phyloP scores from a whole-genome alignment of 2,329 filamentous ascomycete genomes.

The Colletotrichum gigasporum region DNA sequence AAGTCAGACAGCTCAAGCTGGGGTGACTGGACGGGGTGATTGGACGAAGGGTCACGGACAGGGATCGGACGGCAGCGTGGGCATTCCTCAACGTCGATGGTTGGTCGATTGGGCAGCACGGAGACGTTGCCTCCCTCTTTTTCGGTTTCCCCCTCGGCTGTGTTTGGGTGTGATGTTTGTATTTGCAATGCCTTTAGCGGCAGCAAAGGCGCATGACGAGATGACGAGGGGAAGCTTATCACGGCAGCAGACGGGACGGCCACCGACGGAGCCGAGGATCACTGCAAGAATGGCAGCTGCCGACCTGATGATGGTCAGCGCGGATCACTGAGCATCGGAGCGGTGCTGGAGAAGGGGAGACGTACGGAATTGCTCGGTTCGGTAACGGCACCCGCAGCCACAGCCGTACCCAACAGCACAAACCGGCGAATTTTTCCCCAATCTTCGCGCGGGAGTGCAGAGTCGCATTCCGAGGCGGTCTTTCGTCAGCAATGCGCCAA shows the following conservation, averaged over 20 bases:
- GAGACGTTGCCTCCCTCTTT: not conserved
- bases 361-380: slow-evolving; percentile 26
- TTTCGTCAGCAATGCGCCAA: too few species aligned
- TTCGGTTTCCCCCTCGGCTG: not conserved
- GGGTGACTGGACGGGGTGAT: not conserved
- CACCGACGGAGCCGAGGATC: slow-evolving; percentile 12
- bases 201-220: not conserved
- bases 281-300: slow-evolving; percentile 1
- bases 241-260: not conserved
- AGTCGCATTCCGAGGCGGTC: slow-evolving; percentile 16
- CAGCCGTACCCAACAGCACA: not conserved
- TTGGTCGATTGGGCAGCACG: not conserved
- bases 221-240: not conserved
- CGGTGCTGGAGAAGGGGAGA: not conserved
- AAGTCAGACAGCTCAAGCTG: not conserved
- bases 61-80: not conserved
- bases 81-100: not conserved
- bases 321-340: not conserved
- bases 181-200: not conserved
- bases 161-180: not conserved
- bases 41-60: not conserved
- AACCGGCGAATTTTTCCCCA: slow-evolving; percentile 11
- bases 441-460: slow-evolving; percentile 5
- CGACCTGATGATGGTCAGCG: not conserved
- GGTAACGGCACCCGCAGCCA: not conserved